Conservation (phyloP, 306 rosid species). For the Dalbergia cochinchinensis region DNA sequence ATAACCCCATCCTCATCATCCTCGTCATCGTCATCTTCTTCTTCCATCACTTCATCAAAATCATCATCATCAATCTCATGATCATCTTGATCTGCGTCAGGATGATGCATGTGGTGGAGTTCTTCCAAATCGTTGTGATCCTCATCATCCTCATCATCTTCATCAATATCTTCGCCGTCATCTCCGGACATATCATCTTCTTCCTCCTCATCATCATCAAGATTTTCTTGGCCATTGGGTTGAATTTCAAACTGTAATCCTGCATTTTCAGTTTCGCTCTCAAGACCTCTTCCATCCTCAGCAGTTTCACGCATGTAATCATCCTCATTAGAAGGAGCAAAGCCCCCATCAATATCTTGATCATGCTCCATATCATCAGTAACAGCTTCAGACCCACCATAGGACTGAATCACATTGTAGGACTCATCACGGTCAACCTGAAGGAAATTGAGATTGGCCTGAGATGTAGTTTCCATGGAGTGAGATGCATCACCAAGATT, state of each 20-base stretch:
- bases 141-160: slow-evolving; percentile 87
- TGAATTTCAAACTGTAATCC: slow-evolving; percentile 82
- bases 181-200: slow-evolving; percentile 98
- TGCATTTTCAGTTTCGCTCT: slow-evolving; percentile 74
- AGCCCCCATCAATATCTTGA: slow-evolving; percentile 87
- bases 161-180: slow-evolving; percentile 88
- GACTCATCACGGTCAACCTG: slow-evolving; percentile 71
- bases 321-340: slow-evolving; percentile 74
- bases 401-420: slow-evolving; percentile 66
- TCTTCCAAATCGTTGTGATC: slow-evolving; percentile 90
- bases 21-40: slow-evolving; percentile 95
- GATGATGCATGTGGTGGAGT: slow-evolving; percentile 91
- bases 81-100: slow-evolving; percentile 97
- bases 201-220: slow-evolving; percentile 88
- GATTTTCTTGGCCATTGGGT: slow-evolving; percentile 76
- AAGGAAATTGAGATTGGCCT: slow-evolving; percentile 68
- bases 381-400: slow-evolving; percentile 95
- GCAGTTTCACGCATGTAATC: slow-evolving; percentile 95
- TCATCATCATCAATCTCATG: slow-evolving; percentile 99
- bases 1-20: slow-evolving; percentile 99
- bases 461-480: slow-evolving; percentile 74
- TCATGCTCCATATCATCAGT: slow-evolving; percentile 99
- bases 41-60: slow-evolving; percentile 96
- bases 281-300: slow-evolving; percentile 82
- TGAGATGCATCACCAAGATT: slow-evolving; percentile 71